phyloP scores from a whole-genome alignment of 1,139 yeast species.

The Tardiomyces digboiensis region DNA sequence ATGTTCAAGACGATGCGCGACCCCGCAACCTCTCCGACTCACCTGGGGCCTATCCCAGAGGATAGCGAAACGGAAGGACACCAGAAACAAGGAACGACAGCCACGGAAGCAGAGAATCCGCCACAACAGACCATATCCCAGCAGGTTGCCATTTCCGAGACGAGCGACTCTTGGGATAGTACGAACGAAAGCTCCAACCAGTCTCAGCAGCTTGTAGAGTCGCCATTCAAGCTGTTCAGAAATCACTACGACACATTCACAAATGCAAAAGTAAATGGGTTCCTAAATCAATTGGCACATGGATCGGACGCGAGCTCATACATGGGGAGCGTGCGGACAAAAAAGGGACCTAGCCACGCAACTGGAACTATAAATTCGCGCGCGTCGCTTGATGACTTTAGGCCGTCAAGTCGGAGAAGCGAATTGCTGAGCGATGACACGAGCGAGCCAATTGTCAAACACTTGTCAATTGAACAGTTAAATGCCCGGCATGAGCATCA shows the following conservation, averaged over 20 bases:
- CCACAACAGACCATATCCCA: too few relatives aligned
- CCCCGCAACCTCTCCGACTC: background rate
- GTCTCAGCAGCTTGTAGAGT: constrained; percentile 1
- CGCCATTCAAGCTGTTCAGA: constrained; percentile 19
- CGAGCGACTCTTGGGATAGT: background rate
- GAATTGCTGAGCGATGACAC: background rate
- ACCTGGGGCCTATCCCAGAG: background rate
- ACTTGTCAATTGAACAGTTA: background rate
- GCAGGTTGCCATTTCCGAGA: background rate
- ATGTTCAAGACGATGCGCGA: background rate
- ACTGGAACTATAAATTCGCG: background rate
- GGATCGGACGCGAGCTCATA: constrained; percentile 4
- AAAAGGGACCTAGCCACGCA: background rate
- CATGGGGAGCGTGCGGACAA: background rate
- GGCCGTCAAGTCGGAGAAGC: background rate
- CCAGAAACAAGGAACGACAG: background rate
- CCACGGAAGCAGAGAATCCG: background rate
- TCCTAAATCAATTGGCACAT: constrained; percentile 12
- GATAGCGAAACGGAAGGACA: background rate
- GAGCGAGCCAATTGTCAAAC: background rate
- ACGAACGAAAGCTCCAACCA: background rate
- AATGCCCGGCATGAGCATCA: background rate
- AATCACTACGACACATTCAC: constrained; percentile 19
- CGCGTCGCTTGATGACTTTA: background rate
- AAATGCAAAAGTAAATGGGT: constrained; percentile 15